Conservation (phyloP, 176 grass and related monocot genomes). For the Musa beccarii region DNA sequence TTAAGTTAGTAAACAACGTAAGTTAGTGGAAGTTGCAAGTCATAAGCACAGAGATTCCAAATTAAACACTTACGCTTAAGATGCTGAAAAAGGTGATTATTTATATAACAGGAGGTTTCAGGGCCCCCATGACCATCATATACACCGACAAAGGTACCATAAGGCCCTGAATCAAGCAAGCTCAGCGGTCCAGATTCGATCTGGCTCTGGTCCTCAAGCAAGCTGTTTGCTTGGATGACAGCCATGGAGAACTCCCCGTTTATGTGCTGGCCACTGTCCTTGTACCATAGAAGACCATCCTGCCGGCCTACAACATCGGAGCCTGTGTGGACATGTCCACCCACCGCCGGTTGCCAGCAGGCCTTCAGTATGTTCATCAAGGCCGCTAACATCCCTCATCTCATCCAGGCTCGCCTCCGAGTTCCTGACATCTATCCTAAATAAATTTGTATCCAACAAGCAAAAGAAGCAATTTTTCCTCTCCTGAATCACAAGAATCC, state of each 20-base stretch:
- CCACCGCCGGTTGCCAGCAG: slow-evolving; percentile 6
- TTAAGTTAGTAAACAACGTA: not conserved
- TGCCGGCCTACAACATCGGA: slow-evolving; percentile 5
- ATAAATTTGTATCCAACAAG: not conserved
- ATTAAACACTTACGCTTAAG: slow-evolving; percentile 14
- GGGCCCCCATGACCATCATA: slow-evolving; percentile 25
- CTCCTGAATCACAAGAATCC: not conserved
- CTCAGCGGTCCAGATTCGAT: slow-evolving; percentile 17
- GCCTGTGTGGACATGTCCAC: not conserved
- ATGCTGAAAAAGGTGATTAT: slow-evolving; percentile 17
- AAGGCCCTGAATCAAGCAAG: slow-evolving; percentile 10
- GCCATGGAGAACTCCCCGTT: slow-evolving; percentile 23
- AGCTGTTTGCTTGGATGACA: slow-evolving; percentile 22
- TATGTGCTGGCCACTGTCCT: slow-evolving; percentile 17
- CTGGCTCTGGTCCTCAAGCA: slow-evolving; percentile 25
- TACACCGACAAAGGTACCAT: slow-evolving; percentile 16
- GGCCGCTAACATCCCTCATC: slow-evolving; percentile 21
- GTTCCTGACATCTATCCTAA: slow-evolving; percentile 1
- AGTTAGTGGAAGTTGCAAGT: not conserved
- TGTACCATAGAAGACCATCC: slow-evolving; percentile 25
- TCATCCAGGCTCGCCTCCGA: slow-evolving; percentile 1
- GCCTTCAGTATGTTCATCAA: slow-evolving; percentile 16
- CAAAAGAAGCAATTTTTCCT: not conserved
- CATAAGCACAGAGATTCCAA: not conserved
- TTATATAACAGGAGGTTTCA: slow-evolving; percentile 17